A percentile compares a stretch with the other conserved stretches of the same genome.
Conservation (phyloP, 768 basidiomycete genomes). For the Leccinum variicolor region DNA sequence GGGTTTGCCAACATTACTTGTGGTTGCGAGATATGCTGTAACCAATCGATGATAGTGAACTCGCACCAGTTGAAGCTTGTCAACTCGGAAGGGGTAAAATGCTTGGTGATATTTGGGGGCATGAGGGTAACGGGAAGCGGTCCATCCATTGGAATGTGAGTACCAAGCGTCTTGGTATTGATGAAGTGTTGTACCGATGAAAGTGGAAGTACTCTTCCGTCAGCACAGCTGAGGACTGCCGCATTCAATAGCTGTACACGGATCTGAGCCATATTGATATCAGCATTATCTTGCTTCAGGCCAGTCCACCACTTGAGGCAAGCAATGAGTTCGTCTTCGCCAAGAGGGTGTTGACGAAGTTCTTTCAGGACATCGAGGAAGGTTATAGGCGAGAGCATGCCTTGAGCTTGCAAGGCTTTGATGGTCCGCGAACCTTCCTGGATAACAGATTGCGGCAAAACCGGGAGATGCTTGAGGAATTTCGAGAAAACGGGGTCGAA, state of each 20-base stretch:
- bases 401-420: conserved; percentile 53
- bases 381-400: conserved; percentile 68
- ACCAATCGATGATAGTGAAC: conserved; percentile 72
- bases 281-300: conserved; percentile 35
- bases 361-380: conserved; percentile 84
- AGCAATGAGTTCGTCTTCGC: conserved; percentile 69
- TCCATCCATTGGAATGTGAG: conserved; percentile 39
- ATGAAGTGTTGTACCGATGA: conserved; percentile 69
- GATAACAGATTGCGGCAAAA: conserved; percentile 61
- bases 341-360: conserved; percentile 65
- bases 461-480: conserved; percentile 78
- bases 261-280: conserved; percentile 39
- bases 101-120: conserved; percentile 30
- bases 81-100: conserved; percentile 52
- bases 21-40: conserved; percentile 57
- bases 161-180: conserved; percentile 54
- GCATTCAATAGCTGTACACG: conserved; percentile 67
- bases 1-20: conserved; percentile 37
- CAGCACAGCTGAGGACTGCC: conserved; percentile 51
- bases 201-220: conserved; percentile 64
- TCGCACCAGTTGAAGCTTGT: conserved; percentile 76
- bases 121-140: conserved; percentile 11
- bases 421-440: conserved; percentile 59
- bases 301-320: conserved; percentile 86
- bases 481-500: conserved; percentile 66